Evolutionary conservation across 2,329 filamentous ascomycete species (phyloP).

Genomic region (Colletotrichum graminicola): DNA sequence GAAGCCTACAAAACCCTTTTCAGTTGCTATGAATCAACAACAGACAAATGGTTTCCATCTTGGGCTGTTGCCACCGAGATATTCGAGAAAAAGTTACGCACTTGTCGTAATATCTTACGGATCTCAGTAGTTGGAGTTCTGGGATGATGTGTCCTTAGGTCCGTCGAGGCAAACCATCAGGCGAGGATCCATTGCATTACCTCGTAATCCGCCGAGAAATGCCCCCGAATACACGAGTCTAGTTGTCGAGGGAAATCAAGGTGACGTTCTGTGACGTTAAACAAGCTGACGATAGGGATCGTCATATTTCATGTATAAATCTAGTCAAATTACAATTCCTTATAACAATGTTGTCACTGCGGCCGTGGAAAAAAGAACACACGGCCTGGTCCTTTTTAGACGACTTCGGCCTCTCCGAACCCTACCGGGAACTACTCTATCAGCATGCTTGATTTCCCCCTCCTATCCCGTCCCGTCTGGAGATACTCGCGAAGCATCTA

Average conservation of each 20-base stretch:
- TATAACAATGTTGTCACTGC: neutral
- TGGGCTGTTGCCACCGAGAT: too few relatives aligned
- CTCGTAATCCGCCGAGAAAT: too few relatives aligned
- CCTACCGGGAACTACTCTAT: neutral
- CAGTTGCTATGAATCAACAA: too few relatives aligned
- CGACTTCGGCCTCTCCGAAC: neutral
- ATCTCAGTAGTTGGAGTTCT: too few relatives aligned
- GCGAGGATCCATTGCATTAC: too few relatives aligned
- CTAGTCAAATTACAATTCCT: slow-evolving; percentile 18
- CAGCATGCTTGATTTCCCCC: neutral
- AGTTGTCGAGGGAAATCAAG: neutral
- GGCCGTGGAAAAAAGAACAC: slow-evolving; percentile 11
- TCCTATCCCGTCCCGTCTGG: slow-evolving; percentile 57
- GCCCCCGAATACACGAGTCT: too few relatives aligned
- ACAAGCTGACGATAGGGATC: neutral
- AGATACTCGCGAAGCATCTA: slow-evolving; percentile 55
- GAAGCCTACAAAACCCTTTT: too few relatives aligned
- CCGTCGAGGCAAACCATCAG: too few relatives aligned
- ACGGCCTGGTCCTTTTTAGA: neutral
- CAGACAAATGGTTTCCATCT: too few relatives aligned
- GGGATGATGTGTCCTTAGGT: too few relatives aligned
- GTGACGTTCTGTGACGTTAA: neutral
- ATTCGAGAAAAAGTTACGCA: too few relatives aligned
- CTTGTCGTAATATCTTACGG: too few relatives aligned
- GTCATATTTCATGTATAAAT: slow-evolving; percentile 20